Evolutionary conservation across 352 stramenopile species (phyloP).

Genomic region (Phytophthora colocasiae): DNA sequence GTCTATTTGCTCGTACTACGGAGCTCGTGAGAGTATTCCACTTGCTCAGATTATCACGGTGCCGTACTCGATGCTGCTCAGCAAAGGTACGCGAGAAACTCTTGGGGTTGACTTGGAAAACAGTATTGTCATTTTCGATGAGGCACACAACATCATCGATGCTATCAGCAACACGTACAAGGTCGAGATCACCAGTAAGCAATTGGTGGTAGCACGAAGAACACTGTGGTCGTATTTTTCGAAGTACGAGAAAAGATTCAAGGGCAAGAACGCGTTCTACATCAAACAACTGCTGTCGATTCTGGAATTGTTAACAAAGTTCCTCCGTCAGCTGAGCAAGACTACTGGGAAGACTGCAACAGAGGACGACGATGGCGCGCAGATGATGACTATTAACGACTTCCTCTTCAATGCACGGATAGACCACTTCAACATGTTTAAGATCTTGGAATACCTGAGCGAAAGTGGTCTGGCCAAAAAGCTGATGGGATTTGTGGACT

Average conservation of each 20-base stretch:
- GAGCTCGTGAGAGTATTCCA: constrained; percentile 87
- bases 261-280: constrained; percentile 89
- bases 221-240: constrained; percentile 89
- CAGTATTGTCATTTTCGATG: constrained; percentile 97
- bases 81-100: constrained; percentile 90
- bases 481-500: constrained; percentile 80
- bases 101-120: constrained; percentile 87
- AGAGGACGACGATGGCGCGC: constrained; percentile 36
- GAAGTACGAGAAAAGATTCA: constrained; percentile 89
- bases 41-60: constrained; percentile 92
- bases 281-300: constrained; percentile 90
- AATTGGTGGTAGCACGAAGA: constrained; percentile 72
- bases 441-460: constrained; percentile 84
- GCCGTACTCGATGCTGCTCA: constrained; percentile 94
- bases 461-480: constrained; percentile 88
- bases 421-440: constrained; percentile 93
- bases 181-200: constrained; percentile 76
- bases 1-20: constrained; percentile 98
- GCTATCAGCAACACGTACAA: constrained; percentile 94
- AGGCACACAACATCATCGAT: constrained; percentile 99
- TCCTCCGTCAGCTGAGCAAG: constrained; percentile 66
- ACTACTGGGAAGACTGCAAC: constrained; percentile 3
- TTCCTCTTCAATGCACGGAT: constrained; percentile 83
- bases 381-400: constrained; percentile 87
- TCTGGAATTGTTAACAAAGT: constrained; percentile 81